A percentile compares a stretch with the other conserved stretches of the same genome.
Evolutionary conservation across 345 rosid species (phyloP).

Genomic region (Rhodamnia argentea): DNA sequence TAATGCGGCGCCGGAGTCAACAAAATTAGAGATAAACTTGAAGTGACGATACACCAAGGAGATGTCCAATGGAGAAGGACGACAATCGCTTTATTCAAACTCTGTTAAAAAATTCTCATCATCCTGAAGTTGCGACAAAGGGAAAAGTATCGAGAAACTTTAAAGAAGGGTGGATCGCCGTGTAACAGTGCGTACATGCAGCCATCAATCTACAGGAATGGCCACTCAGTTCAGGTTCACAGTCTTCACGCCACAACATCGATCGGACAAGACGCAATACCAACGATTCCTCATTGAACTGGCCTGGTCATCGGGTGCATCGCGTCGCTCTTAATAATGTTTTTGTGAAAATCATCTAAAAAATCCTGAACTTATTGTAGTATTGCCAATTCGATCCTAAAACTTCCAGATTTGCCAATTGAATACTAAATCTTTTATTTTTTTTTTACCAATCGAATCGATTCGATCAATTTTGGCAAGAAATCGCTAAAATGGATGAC

Average conservation of each 20-base stretch:
- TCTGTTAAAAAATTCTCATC: not conserved
- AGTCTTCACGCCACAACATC: not conserved
- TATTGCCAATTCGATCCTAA: not conserved
- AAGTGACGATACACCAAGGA: not conserved
- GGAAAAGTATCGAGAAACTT: not conserved
- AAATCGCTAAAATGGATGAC: fast-evolving
- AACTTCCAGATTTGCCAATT: not conserved
- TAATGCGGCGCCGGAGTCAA: not conserved
- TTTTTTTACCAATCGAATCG: fast-evolving
- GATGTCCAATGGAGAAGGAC: not conserved
- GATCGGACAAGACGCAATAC: not conserved
- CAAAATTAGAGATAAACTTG: not conserved
- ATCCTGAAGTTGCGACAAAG: not conserved
- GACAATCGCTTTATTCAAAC: not conserved
- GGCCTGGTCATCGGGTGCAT: fast-evolving
- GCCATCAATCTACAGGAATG: not conserved
- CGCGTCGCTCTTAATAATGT: too few species aligned
- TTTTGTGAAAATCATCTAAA: not conserved
- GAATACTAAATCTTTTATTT: fast-evolving
- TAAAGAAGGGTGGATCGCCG: not conserved
- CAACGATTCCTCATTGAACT: not conserved
- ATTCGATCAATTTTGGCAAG: fast-evolving
- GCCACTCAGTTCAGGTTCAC: not conserved
- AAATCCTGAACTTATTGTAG: fast-evolving
- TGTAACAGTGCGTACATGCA: not conserved